These are phyloP conservation scores for Geosmithia morbida DNA, from an alignment of 2,329 filamentous ascomycete genomes.

Conservation along the genomic window DNA sequence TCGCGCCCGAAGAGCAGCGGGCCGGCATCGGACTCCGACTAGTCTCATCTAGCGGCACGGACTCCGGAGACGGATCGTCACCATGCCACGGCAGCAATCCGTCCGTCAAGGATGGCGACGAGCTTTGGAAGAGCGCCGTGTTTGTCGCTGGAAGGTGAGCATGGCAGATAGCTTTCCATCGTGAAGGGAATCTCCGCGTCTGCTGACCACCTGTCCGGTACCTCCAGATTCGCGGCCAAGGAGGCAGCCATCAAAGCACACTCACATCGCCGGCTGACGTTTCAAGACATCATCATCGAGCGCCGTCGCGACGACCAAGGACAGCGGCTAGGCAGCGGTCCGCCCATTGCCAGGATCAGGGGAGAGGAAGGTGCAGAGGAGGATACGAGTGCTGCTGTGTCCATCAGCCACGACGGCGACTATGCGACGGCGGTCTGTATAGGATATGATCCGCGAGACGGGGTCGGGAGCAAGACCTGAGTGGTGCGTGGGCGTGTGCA, in stretches of 20 bases:
- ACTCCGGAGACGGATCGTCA: neutral
- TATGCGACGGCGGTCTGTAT: slow-evolving; percentile 63
- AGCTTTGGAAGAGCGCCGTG: slow-evolving; percentile 20
- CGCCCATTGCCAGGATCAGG: slow-evolving; percentile 29
- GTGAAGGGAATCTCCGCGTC: neutral
- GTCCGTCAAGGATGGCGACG: slow-evolving; percentile 1
- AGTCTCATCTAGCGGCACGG: neutral
- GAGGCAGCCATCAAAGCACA: slow-evolving; percentile 65
- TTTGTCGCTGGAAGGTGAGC: slow-evolving; percentile 29
- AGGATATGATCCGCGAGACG: slow-evolving; percentile 15
- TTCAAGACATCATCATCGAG: slow-evolving; percentile 43
- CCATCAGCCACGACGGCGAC: slow-evolving; percentile 77
- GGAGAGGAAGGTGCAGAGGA: slow-evolving; percentile 10
- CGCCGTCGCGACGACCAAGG: slow-evolving; percentile 5
- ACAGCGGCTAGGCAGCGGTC: slow-evolving; percentile 17
- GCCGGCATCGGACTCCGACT: neutral
- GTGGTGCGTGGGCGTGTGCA: neutral
- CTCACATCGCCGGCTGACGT: slow-evolving; percentile 39
- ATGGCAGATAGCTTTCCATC: neutral
- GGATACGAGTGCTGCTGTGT: slow-evolving; percentile 49
- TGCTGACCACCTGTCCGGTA: neutral
- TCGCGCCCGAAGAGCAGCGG: slow-evolving; percentile 24
- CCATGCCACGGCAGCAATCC: neutral
- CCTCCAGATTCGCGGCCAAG: slow-evolving; percentile 51
- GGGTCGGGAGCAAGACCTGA: no score